Evolutionary conservation across 371 early-diverging fungal genomes (phyloP), one percentile per base, ranked within the genome.

Genomic region (Mucor velutinosus): DNA sequence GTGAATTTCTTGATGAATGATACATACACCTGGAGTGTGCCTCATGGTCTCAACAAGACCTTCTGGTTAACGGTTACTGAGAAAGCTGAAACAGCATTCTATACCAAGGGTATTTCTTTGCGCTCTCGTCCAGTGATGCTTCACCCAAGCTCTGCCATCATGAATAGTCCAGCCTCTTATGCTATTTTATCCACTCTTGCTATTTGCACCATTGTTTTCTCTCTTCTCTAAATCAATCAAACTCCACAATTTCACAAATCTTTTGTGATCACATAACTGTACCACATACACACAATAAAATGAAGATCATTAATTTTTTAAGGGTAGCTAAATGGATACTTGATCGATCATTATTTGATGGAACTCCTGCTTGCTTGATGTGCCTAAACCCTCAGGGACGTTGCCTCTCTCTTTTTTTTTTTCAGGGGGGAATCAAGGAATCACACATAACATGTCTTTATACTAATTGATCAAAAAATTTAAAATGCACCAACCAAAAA

Each of bases 21-120:
- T 32, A 70, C 73, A 5, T 76, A 62, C 39, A 70, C 67, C 2
- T 73, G 73, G 76, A 70, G 69, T 19, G 73, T 76, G 25, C 76
- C 73, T 55, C 64, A 57, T 62, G 73, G 73, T 12, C 58, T 76
- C 6, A 73, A 76, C 47, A 47, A 55, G 4, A 76, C 73, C 1
- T 70, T 76, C 37, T 76, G 67, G 64, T 45, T 76, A 21, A 70
- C 70, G 17, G 65, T 76, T 3, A 70, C 61, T 25, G 73, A 67
- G 58, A 35, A 56, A 14, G 60, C 70, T 27, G 30, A 58, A 30
- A 74, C 70, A 1, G 15, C 55, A 3, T 27, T 64, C 10, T 56
- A 59, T 51, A 49, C 43, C 4, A 45, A 74, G 4, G 69, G 69
- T 19, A 11, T 69, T 19, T 17, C 29, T 21, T 27, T 70, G 45